A percentile compares a stretch with the other conserved stretches of the same genome.
phyloP scores from a whole-genome alignment of 1,284 basidiomycete species.

The Cutaneotrichosporon sp. region DNA sequence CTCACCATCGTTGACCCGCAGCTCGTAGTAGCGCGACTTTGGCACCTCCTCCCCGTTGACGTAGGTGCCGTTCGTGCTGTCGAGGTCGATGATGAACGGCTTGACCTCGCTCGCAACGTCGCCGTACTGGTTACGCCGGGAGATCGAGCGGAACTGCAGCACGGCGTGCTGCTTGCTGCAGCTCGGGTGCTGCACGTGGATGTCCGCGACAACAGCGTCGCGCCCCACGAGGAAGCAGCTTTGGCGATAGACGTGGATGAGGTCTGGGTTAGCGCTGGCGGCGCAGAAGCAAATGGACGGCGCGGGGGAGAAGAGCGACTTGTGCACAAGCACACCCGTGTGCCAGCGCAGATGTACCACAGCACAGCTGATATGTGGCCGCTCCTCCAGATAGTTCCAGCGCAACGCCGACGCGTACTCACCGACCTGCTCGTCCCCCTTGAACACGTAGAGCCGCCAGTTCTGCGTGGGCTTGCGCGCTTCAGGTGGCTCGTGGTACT shows the following conservation, averaged over 20 bases:
- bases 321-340: too few species aligned
- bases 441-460: conserved; percentile 98
- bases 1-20: conserved; percentile 82
- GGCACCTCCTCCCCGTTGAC: conserved; percentile 89
- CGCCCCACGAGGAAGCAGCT: conserved; percentile 92
- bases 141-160: conserved; percentile 87
- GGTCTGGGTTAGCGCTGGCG: conserved; percentile 63
- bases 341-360: too few species aligned
- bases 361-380: too few species aligned
- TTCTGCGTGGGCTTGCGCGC: conserved; percentile 84
- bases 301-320: too few species aligned
- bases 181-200: conserved; percentile 90
- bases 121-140: conserved; percentile 86
- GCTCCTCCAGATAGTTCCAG: background rate
- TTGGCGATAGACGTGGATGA: conserved; percentile 87
- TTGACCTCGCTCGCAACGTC: conserved; percentile 73
- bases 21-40: conserved; percentile 83
- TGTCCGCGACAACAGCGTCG: conserved; percentile 81
- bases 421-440: conserved; percentile 90
- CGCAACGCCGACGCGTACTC: conserved; percentile 48
- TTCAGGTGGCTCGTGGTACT: conserved; percentile 99
- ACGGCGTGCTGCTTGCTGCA: conserved; percentile 98
- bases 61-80: conserved; percentile 91
- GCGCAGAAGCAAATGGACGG: too few species aligned
- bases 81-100: conserved; percentile 96